Evolutionary conservation across 2,329 filamentous ascomycete species (phyloP).

Genomic region (Colletotrichum cordylinicola): DNA sequence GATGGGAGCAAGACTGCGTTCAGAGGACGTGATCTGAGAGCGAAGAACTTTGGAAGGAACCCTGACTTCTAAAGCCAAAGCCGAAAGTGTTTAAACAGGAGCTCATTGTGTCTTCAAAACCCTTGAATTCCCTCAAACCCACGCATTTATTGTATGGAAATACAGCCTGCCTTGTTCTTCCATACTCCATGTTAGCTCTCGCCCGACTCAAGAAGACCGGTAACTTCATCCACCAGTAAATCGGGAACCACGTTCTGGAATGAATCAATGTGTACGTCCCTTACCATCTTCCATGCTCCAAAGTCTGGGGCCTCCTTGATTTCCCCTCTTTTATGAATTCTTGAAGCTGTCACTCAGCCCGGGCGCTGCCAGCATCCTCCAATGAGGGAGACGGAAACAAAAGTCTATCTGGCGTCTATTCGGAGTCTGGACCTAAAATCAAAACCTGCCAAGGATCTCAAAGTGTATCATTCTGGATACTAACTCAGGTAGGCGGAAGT

Average conservation of each 20-base stretch:
- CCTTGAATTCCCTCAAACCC: background rate
- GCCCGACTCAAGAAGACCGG: background rate
- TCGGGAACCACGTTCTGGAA: background rate
- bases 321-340: background rate
- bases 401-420: background rate
- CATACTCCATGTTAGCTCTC: background rate
- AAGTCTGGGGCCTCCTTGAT: background rate
- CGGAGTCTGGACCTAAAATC: background rate
- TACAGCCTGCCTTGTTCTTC: background rate
- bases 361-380: background rate
- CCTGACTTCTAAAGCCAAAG: background rate
- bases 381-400: background rate
- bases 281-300: background rate
- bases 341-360: background rate
- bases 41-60: background rate
- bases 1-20: background rate
- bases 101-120: background rate
- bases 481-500: background rate
- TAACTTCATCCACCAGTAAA: background rate
- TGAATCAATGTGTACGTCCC: fast-evolving
- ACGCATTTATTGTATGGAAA: background rate
- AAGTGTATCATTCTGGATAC: fast-evolving
- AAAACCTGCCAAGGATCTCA: background rate
- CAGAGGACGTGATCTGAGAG: background rate
- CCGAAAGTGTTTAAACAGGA: too few relatives aligned